Base-by-base conservation (phyloP, 106 monocot genomes). In the Vanilla planifolia region DNA sequence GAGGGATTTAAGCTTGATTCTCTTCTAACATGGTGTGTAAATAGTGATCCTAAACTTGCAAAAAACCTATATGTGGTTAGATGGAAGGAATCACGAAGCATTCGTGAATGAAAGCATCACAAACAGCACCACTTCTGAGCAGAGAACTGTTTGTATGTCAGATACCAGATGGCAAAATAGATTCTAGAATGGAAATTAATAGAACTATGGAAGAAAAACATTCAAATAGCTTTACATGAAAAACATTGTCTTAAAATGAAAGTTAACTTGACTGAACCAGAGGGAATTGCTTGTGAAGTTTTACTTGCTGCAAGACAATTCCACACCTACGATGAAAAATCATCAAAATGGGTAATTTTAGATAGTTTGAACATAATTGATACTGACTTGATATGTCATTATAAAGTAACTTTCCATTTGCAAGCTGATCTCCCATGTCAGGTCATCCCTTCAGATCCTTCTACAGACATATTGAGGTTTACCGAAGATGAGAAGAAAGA, bases 1-100 rank as follows among this genome's bases (percentile, higher is more conserved):
- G 35, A 32, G 8, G 21, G 9, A 57, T 3, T 57, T 57, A 6
- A 35, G n/a, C n/a, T n/a, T 57, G 57, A 57, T 57, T 57, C 57
- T 16, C 30, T 34, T 15, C 35, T 34, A 57, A 21, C 34, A 33
- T n/a, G 13, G 15, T 16, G 8, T 53, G 45, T 13, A n/a, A 25
- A 44, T 32, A 53, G 14, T 14, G 28, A 32, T 53, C 30, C 5
- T 36, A 43, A 15, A 24, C 35, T 33, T 43, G 33, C n/a, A n/a
- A n/a, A 43, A 20, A 22, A n/a, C 41, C 10, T 25, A 19, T 29
- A 34, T 8, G 25, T 9, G 35, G 19, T 26, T 6, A 28, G 40
- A 43, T 21, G 8, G 8, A 15, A 27, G 26, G 26, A 41, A 43
- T 21, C 13, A 27, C 27, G 26, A 41, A 27, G 61, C 43, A 41